Evolutionary conservation across 164 flowering plant species (phyloP), one percentile per base, ranked within the genome.

Genomic region (Magnolia kwangsiensis): DNA sequence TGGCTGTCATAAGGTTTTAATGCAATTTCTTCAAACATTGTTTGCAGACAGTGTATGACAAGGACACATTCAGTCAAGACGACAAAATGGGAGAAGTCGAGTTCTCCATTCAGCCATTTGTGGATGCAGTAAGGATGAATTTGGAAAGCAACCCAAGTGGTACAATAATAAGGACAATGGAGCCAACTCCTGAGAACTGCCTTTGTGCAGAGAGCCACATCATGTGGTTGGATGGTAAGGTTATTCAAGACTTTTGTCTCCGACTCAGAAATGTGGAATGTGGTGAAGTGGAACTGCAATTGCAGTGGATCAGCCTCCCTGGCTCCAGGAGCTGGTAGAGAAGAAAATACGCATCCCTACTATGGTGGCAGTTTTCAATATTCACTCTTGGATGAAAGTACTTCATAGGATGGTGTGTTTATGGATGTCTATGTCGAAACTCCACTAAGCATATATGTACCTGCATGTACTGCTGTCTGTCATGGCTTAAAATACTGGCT

Each of bases 21-120:
- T 16, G 61, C 13, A 55, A 2, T 55, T 55, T 55, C 61, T 55
- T 55, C 16, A 55, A 55, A 55, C 61, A 55, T 8, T 76, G 19
- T 51, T 66, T 83, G 79, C 91, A 93, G 98, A 11, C 31, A 21
- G 96, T 93, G 9, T 93, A 84, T 55, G 98, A 93, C 82, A 78
- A 75, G 50, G 96, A 93, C 77, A 84, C 78, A 20, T 91, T 93
- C 83, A 82, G 76, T 61, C 73, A 55, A 8, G 97, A 93, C 76
- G 98, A 93, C 83, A 84, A 80, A 77, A 93, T 93, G 96, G 97
- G 98, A 16, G 92, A 89, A 21, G 92, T 94, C 4, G 92, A 89
- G 67, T 84, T 93, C 20, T 87, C 87, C 67, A 85, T 93, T 31
- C 67, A 72, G 20, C 81, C 86, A 1, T 84, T 88, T 51, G 4